A percentile compares a stretch with the other conserved stretches of the same genome.
These are phyloP conservation scores for Chlamydomonas sp. DNA, from an alignment of 139 green algal species.

Conservation along the genomic window DNA sequence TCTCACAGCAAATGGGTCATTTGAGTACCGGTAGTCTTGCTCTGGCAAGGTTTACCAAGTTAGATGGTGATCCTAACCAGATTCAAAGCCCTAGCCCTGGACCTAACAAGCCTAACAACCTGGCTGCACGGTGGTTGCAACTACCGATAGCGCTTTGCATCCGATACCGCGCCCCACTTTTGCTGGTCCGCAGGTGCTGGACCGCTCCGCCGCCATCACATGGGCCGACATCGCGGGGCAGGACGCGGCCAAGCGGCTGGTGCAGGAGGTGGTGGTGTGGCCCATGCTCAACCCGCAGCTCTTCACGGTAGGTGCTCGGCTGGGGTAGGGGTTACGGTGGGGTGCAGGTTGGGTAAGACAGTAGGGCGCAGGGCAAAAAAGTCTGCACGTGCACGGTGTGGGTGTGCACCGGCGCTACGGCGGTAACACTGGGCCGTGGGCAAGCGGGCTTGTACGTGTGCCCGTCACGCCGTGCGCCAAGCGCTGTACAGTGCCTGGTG, in stretches of 20 bases:
- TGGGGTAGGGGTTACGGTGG: background rate
- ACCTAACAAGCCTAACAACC: too few species aligned
- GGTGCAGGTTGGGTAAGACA: background rate
- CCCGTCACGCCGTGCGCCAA: background rate
- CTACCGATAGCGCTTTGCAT: background rate
- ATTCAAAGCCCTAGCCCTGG: too few species aligned
- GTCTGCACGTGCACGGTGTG: too few species aligned
- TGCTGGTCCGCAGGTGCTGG: constrained; percentile 2
- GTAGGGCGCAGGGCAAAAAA: too few species aligned
- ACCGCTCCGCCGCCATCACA: background rate
- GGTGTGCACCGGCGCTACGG: too few species aligned
- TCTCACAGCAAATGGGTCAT: background rate
- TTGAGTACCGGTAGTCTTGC: constrained; percentile 47
- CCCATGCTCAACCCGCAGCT: constrained; percentile 94
- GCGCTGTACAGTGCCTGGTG: too few species aligned
- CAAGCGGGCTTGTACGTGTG: background rate
- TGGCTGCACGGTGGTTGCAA: background rate
- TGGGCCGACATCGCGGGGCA: constrained; percentile 87
- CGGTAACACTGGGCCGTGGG: background rate
- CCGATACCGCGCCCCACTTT: background rate
- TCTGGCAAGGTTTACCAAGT: background rate
- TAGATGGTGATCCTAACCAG: too few species aligned
- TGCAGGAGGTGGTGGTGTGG: constrained; percentile 98
- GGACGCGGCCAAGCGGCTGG: constrained; percentile 82
- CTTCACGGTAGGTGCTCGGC: constrained; percentile 71